These are phyloP conservation scores for Scheffersomyces coipomensis DNA, from an alignment of 805 yeast genomes.

Conservation along the genomic window DNA sequence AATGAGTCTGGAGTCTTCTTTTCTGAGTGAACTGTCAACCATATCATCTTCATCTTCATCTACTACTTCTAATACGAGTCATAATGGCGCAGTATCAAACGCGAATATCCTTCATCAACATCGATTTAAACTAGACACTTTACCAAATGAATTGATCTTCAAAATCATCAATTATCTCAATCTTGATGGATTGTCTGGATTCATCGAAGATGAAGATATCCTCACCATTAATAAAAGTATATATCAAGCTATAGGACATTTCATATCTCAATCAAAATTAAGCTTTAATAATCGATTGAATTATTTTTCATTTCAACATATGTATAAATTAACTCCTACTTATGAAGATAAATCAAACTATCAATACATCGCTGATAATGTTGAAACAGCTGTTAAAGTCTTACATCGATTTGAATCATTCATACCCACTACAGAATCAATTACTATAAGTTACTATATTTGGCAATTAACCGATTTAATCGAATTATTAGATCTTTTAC, in stretches of 20 bases:
- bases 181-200: background rate
- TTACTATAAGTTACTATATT: slow-evolving; percentile 15
- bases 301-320: slow-evolving; percentile 11
- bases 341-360: slow-evolving; percentile 9
- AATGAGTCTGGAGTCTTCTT: too few relatives aligned
- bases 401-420: too few relatives aligned
- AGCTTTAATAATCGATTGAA: slow-evolving; percentile 12
- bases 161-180: background rate
- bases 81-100: too few relatives aligned
- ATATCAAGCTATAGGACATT: background rate
- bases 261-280: background rate
- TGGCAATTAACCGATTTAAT: slow-evolving; percentile 13
- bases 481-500: slow-evolving; percentile 11
- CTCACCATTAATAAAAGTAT: background rate
- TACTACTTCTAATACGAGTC: too few relatives aligned
- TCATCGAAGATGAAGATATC: background rate
- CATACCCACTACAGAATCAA: too few relatives aligned
- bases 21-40: too few relatives aligned
- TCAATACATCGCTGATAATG: slow-evolving; percentile 6
- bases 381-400: too few relatives aligned
- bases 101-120: too few relatives aligned
- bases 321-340: slow-evolving; percentile 14
- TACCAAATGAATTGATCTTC: slow-evolving; percentile 2
- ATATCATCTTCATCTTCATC: too few relatives aligned
- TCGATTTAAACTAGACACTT: too few relatives aligned